phyloP scores from a whole-genome alignment of 192 early-diverging fungal genomes.

The Tieghemiomyces parasiticus region DNA sequence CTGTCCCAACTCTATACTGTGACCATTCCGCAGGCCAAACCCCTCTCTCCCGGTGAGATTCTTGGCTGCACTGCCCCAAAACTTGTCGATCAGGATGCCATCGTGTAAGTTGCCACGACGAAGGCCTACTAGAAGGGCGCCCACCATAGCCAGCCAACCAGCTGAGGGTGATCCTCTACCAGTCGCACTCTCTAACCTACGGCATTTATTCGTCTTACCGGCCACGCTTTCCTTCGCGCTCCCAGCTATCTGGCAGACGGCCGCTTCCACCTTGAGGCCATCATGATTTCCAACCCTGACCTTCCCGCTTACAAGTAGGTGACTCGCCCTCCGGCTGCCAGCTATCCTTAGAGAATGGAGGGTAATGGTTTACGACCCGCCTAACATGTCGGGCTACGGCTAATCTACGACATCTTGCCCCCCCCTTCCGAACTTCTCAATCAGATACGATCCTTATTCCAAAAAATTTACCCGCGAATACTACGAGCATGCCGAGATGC shows the following conservation, averaged over 20 bases:
- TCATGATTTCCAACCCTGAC: slow-evolving; percentile 94
- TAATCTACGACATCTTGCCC: too few relatives aligned
- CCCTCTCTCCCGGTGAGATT: slow-evolving; percentile 89
- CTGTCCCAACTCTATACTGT: slow-evolving; percentile 50
- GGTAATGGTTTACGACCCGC: too few relatives aligned
- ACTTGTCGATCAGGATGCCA: slow-evolving; percentile 51
- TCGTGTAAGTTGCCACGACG: slow-evolving; percentile 58
- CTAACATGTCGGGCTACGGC: too few relatives aligned
- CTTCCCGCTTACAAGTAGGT: slow-evolving; percentile 52
- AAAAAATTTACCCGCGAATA: slow-evolving; percentile 84
- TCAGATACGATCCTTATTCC: slow-evolving; percentile 83
- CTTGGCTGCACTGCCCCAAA: slow-evolving; percentile 91
- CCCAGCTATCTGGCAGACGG: slow-evolving; percentile 80
- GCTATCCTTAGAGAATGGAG: too few relatives aligned
- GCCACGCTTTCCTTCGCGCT: too few relatives aligned
- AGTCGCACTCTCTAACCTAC: slow-evolving; percentile 3
- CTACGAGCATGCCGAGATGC: slow-evolving; percentile 92
- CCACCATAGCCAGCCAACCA: too few relatives aligned
- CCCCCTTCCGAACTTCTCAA: too few relatives aligned
- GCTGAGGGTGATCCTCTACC: too few relatives aligned
- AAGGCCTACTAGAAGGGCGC: too few relatives aligned
- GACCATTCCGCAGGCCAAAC: slow-evolving; percentile 82
- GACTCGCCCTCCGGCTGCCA: too few relatives aligned
- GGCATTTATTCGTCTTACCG: slow-evolving; percentile 2
- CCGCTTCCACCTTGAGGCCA: slow-evolving; percentile 93